Evolutionary conservation across 2,329 filamentous ascomycete genomes (phyloP).

Genomic region (Aschersonia sp.): DNA sequence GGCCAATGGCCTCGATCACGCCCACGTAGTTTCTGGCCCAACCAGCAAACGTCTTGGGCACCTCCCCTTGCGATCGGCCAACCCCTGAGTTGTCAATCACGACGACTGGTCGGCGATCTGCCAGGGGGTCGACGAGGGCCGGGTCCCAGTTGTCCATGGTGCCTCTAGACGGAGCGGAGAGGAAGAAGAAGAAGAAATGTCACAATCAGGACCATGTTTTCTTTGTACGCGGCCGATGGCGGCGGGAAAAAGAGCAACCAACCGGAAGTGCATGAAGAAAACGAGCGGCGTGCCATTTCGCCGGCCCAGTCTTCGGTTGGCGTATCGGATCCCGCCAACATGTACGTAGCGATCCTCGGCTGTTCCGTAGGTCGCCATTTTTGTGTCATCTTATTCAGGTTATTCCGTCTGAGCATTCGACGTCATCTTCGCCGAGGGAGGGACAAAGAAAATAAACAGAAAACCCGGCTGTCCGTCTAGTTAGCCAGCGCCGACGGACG

Average conservation of each 20-base stretch:
- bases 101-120: conserved; percentile 24
- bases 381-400: not conserved
- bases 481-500: too few species aligned
- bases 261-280: conserved; percentile 18
- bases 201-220: not conserved
- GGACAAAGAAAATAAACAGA: too few species aligned
- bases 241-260: not conserved
- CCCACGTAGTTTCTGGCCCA: conserved; percentile 19
- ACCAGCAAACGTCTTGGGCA: conserved; percentile 16
- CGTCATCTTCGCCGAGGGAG: too few species aligned
- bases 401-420: too few species aligned
- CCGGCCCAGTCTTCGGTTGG: conserved; percentile 16
- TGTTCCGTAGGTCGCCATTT: conserved; percentile 16
- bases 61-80: conserved; percentile 26
- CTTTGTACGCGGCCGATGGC: not conserved
- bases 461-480: too few species aligned
- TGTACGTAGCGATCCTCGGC: conserved; percentile 14
- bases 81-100: conserved; percentile 33
- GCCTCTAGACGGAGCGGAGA: conserved; percentile 9
- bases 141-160: conserved; percentile 28
- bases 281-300: conserved; percentile 16
- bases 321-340: conserved; percentile 16
- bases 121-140: conserved; percentile 27
- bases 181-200: not conserved
- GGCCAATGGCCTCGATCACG: conserved; percentile 20